Evolutionary conservation across 129 eudicot species (phyloP), one percentile per base, ranked within the genome.

Genomic region (Flaveria robusta): DNA sequence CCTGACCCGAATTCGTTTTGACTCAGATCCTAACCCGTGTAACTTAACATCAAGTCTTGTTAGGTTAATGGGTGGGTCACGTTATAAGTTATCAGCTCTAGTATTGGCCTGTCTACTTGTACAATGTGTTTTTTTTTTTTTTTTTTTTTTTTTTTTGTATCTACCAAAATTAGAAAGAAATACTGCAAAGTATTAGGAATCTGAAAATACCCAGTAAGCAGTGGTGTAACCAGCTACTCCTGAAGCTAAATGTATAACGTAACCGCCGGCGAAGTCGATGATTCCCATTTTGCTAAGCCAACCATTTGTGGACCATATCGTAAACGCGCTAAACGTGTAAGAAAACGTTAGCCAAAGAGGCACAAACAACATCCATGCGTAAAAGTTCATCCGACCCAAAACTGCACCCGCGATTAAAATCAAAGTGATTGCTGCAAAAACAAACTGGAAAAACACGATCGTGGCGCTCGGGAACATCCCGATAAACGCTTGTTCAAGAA

Each of bases 281-380:
- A 89, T 82, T 9, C 95, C 95, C 74, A 84, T 83, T 66, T 82
- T 84, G 9, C 89, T 83, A 54, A 89, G 71, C 95, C 95, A 89
- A 3, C 95, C 95, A 22, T 86, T 70, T 5, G 87, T 81, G 39
- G 83, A 79, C 95, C 95, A 89, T 12, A 89, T 81, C 45, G 86
- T 89, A 46, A 74, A 89, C 22, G 89, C 91, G 19, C 91, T 80
- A 60, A 89, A 29, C 16, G 95, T 89, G 39, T 89, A 89, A 11
- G 91, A 86, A 77, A 84, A 84, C 4, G 95, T 89, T 42, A 84
- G 81, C 95, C 91, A 89, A 10, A 86, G 74, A 5, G 95, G 95
- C 69, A 89, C 95, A 65, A 86, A 86, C 86, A 82, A 19, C 87
- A 89, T 89, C 95, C 95, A 86, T 0, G 95, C 95, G 16, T 43